phyloP scores from a whole-genome alignment of 768 basidiomycete species.

The Suillus plorans region DNA sequence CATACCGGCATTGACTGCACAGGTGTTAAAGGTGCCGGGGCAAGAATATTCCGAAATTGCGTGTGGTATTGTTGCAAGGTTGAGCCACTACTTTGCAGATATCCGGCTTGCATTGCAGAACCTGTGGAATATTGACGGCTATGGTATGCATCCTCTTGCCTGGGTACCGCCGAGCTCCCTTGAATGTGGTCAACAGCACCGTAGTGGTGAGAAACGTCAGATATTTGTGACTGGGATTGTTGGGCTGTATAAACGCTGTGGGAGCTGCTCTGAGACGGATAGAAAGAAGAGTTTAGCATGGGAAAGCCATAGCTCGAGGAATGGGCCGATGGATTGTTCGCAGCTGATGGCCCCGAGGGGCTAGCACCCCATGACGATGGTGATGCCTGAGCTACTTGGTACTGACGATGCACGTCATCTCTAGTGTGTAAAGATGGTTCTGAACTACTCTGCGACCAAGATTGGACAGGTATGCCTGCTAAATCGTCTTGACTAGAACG shows the following conservation, averaged over 20 bases:
- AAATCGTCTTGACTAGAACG: conserved; percentile 21
- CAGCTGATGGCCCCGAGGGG: conserved; percentile 23
- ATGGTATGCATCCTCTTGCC: conserved; percentile 21
- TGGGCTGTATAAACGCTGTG: conserved; percentile 32
- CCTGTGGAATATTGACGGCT: conserved; percentile 26
- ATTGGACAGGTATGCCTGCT: conserved; percentile 17
- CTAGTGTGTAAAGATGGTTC: conserved; percentile 14
- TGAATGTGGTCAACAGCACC: conserved; percentile 19
- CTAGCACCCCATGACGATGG: conserved; percentile 26
- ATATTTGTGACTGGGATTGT: conserved; percentile 31
- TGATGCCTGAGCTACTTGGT: conserved; percentile 20
- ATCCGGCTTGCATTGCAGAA: conserved; percentile 28
- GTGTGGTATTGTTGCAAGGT: conserved; percentile 21
- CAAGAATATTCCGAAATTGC: conserved; percentile 23
- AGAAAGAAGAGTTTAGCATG: conserved; percentile 59
- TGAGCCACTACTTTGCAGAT: conserved; percentile 19
- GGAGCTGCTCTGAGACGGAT: conserved; percentile 39
- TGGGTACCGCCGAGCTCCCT: conserved; percentile 22
- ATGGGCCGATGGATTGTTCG: conserved; percentile 20
- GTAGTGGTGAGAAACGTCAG: conserved; percentile 31
- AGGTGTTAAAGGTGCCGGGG: conserved; percentile 14
- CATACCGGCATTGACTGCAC: conserved; percentile 27
- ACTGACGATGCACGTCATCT: conserved; percentile 31
- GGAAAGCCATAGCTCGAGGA: conserved; percentile 40
- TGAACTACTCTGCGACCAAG: conserved; percentile 29